Conservation (phyloP, 495 filamentous ascomycete genomes). For the Tetracladium marchalianum region DNA sequence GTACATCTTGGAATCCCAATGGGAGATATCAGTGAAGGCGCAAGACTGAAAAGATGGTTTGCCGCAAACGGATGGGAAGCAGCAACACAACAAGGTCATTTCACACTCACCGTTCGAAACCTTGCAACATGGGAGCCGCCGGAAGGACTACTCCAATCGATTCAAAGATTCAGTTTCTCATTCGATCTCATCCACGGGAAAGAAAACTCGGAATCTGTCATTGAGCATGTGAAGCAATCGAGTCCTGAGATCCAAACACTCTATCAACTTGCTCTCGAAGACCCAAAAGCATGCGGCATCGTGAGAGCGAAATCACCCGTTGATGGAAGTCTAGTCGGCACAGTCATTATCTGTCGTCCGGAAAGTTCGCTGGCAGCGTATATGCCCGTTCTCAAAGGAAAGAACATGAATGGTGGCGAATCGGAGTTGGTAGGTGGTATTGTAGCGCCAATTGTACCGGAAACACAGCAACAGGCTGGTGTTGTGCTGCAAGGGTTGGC, state of each 20-base stretch:
- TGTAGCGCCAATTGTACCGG: constrained; percentile 63
- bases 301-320: constrained; percentile 66
- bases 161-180: constrained; percentile 56
- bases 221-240: constrained; percentile 67
- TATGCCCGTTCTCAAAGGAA: constrained; percentile 47
- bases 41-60: constrained; percentile 35
- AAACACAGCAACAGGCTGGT: constrained; percentile 55
- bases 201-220: constrained; percentile 63
- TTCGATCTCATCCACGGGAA: constrained; percentile 77
- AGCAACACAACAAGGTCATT: constrained; percentile 48
- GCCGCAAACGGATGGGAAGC: constrained; percentile 64
- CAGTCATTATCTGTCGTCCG: constrained; percentile 71
- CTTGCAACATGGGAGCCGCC: constrained; percentile 64
- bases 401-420: constrained; percentile 20
- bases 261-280: constrained; percentile 67
- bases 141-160: constrained; percentile 57
- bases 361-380: constrained; percentile 56
- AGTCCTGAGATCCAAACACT: constrained; percentile 76
- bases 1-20: constrained; percentile 68
- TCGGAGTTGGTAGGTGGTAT: constrained; percentile 52
- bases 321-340: constrained; percentile 63
- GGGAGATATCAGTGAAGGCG: constrained; percentile 17
- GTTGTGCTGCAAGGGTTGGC: constrained; percentile 70
- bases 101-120: constrained; percentile 56
- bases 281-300: constrained; percentile 64